A percentile compares a stretch with the other conserved stretches of the same genome.
phyloP scores from a whole-genome alignment of 2,329 filamentous ascomycete genomes.

The Fusarium chuoi region DNA sequence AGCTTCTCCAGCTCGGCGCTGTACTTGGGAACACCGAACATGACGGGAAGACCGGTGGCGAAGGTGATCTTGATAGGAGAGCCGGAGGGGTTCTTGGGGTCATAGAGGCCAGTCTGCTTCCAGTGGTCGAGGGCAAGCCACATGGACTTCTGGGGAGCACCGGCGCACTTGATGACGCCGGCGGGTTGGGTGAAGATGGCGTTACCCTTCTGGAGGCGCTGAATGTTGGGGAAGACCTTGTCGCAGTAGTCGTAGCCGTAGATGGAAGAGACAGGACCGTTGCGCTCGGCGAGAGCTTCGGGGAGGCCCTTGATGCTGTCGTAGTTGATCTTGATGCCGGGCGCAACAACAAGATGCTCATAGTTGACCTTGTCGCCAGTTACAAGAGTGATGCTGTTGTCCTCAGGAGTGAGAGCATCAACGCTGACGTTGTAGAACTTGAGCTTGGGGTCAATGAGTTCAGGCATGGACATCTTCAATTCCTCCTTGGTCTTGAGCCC shows the following conservation, averaged over 20 bases:
- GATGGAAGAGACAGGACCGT: slow-evolving; percentile 64
- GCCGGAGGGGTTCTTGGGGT: slow-evolving; percentile 48
- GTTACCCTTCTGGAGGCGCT: slow-evolving; percentile 58
- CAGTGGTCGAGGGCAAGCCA: slow-evolving; percentile 70
- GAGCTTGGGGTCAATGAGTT: slow-evolving; percentile 68
- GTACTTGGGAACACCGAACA: slow-evolving; percentile 72
- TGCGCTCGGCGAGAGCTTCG: slow-evolving; percentile 62
- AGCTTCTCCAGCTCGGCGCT: slow-evolving; percentile 63
- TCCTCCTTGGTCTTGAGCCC: slow-evolving; percentile 72
- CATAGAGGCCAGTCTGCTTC: slow-evolving; percentile 64
- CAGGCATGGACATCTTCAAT: slow-evolving; percentile 60
- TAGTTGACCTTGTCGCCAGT: slow-evolving; percentile 68
- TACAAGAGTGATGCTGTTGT: slow-evolving; percentile 65
- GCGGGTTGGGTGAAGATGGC: slow-evolving; percentile 70
- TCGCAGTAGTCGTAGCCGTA: slow-evolving; percentile 66
- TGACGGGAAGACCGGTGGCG: slow-evolving; percentile 64
- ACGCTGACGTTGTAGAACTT: slow-evolving; percentile 68
- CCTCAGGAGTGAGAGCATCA: slow-evolving; percentile 61
- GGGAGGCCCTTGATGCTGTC: slow-evolving; percentile 64
- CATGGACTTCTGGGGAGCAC: slow-evolving; percentile 70
- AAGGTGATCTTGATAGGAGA: slow-evolving; percentile 64
- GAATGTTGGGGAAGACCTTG: slow-evolving; percentile 62
- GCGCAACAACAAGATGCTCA: slow-evolving; percentile 72
- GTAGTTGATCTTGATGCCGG: slow-evolving; percentile 65
- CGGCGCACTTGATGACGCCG: slow-evolving; percentile 69